Conservation (phyloP, 257 asterid genomes). For the Jasminum sambac region DNA sequence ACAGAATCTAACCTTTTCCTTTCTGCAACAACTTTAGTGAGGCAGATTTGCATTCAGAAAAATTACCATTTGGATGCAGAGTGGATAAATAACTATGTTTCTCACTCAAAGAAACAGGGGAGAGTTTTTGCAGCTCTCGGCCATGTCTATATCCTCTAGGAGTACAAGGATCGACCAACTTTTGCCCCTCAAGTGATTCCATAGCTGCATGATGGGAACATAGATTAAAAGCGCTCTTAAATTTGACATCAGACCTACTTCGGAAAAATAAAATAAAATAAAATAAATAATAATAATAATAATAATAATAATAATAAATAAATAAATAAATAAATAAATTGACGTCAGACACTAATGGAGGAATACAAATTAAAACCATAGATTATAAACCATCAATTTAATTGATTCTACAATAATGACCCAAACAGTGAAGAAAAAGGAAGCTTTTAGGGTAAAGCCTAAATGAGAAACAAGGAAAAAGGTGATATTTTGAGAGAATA, state of each 20-base stretch:
- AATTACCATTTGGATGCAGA: constrained; percentile 81
- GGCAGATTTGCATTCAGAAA: constrained; percentile 87
- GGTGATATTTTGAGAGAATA: no score
- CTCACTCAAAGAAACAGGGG: constrained; percentile 49
- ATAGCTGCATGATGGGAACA: constrained; percentile 48
- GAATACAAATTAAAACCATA: not conserved
- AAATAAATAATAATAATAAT: no score
- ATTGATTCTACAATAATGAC: not conserved
- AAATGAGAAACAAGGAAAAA: no score
- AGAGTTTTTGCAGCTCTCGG: constrained; percentile 39
- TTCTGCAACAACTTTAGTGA: constrained; percentile 73
- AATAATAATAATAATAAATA: no score
- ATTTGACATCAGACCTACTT: constrained; percentile 3
- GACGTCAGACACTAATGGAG: constrained; percentile 6
- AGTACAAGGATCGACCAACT: constrained; percentile 78
- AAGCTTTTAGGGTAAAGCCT: no score
- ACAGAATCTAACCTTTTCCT: constrained; percentile 65
- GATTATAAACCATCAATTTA: not conserved
- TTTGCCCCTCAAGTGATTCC: constrained; percentile 46
- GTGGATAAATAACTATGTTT: constrained; percentile 44
- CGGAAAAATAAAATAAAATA: no score
- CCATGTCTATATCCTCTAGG: constrained; percentile 75
- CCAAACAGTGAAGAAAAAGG: not conserved
- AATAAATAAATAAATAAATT: no score
- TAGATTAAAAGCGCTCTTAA: constrained; percentile 7